A percentile compares a stretch with the other conserved stretches of the same genome.
Conservation (phyloP, 106 monocot genomes). For the Apostasia ramifera region DNA sequence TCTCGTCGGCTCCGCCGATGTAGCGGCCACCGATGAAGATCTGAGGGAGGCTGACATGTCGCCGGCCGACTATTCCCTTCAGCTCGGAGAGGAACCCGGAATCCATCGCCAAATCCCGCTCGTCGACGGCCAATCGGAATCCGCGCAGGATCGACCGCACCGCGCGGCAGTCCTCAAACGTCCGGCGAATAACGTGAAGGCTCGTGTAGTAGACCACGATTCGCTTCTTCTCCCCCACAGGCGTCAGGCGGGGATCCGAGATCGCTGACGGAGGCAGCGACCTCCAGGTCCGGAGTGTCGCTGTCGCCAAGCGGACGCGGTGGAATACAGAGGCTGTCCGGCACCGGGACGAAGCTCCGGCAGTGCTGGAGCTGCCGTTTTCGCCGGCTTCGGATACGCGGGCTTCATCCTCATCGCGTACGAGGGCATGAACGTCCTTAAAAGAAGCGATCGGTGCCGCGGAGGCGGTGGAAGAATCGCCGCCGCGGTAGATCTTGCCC, state of each 20-base stretch:
- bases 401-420: background rate
- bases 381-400: background rate
- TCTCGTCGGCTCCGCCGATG: slow-evolving; percentile 62
- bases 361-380: background rate
- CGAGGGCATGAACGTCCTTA: slow-evolving; percentile 3
- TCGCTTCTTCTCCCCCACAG: slow-evolving; percentile 8
- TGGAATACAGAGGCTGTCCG: background rate
- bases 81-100: slow-evolving; percentile 39
- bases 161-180: slow-evolving; percentile 36
- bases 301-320: slow-evolving; percentile 7
- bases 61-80: slow-evolving; percentile 2
- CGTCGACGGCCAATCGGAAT: slow-evolving; percentile 34
- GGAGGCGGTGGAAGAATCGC: no score
- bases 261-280: background rate
- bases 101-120: slow-evolving; percentile 41
- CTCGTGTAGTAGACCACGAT: slow-evolving; percentile 44
- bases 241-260: background rate
- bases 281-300: slow-evolving; percentile 9
- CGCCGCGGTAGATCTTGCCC: background rate
- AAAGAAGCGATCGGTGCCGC: background rate
- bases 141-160: slow-evolving; percentile 40
- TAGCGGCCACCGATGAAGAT: slow-evolving; percentile 54
- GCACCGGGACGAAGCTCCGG: no score
- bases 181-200: slow-evolving; percentile 34
- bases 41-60: slow-evolving; percentile 28